Percentiles rank a stretch among this genome's conserved stretches.
phyloP scores from a whole-genome alignment of 306 rosid species.

The Potentilla sterilis region DNA sequence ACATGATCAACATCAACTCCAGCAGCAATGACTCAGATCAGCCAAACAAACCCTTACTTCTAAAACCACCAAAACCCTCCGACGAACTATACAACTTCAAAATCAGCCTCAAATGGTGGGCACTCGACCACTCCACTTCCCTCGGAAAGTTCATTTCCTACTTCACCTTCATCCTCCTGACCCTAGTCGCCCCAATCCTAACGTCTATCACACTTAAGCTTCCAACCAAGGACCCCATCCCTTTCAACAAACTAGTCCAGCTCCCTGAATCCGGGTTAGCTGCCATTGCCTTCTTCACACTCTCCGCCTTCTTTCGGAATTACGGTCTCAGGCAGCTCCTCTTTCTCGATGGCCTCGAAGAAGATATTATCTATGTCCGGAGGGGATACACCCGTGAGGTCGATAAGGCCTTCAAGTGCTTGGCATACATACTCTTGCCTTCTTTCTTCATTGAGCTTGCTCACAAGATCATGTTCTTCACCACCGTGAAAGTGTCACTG shows the following conservation, averaged over 20 bases:
- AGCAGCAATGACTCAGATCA: slow-evolving; percentile 8
- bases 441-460: slow-evolving; percentile 65
- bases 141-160: slow-evolving; percentile 57
- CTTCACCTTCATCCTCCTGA: slow-evolving; percentile 44
- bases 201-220: slow-evolving; percentile 35
- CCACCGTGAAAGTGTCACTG: slow-evolving; percentile 42
- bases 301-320: slow-evolving; percentile 56
- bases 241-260: slow-evolving; percentile 75
- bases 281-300: slow-evolving; percentile 56
- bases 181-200: slow-evolving; percentile 53
- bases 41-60: slow-evolving; percentile 50
- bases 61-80: slow-evolving; percentile 54
- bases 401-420: slow-evolving; percentile 61
- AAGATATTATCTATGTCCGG: slow-evolving; percentile 47
- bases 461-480: slow-evolving; percentile 67
- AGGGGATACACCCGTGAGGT: slow-evolving; percentile 58
- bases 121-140: slow-evolving; percentile 74
- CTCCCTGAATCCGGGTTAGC: slow-evolving; percentile 71
- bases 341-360: slow-evolving; percentile 54
- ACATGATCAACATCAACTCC: slow-evolving; percentile 13
- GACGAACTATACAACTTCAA: slow-evolving; percentile 67
- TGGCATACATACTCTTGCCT: slow-evolving; percentile 61
- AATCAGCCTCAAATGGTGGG: slow-evolving; percentile 74
- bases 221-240: slow-evolving; percentile 49
- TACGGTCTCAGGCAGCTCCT: slow-evolving; percentile 75